These are phyloP conservation scores for Pseudoscleropodium purum DNA, from an alignment of 225 moss, liverwort and hornwort species.

Conservation along the genomic window DNA sequence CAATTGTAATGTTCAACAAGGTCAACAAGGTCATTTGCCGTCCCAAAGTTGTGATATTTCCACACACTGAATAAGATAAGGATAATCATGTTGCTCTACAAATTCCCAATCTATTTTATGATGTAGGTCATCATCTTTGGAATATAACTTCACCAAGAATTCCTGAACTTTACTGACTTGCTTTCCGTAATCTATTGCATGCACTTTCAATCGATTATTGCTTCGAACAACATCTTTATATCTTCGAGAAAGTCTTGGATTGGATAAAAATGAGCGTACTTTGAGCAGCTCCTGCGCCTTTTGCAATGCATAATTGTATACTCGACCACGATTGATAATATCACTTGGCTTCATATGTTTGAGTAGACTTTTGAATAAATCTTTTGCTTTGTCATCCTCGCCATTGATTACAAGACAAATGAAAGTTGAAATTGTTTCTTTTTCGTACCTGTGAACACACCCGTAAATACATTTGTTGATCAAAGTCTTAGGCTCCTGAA, in stretches of 20 bases:
- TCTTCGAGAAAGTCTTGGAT: neutral
- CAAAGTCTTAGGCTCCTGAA: rapidly evolving
- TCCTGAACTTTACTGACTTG: neutral
- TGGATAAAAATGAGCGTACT: neutral
- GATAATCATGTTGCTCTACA: neutral
- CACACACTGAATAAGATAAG: neutral
- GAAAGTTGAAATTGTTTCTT: neutral
- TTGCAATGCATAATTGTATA: neutral
- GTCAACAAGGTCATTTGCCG: no score
- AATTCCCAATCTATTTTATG: neutral
- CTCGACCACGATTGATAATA: neutral
- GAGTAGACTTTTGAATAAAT: neutral
- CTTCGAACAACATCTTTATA: neutral
- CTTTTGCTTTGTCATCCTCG: neutral
- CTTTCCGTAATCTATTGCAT: neutral
- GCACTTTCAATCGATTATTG: rapidly evolving
- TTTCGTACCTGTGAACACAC: neutral
- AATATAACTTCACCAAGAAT: neutral
- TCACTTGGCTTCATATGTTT: neutral
- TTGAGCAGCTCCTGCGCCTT: rapidly evolving
- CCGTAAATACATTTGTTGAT: neutral
- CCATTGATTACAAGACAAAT: neutral
- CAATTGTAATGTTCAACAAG: rapidly evolving
- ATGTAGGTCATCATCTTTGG: neutral
- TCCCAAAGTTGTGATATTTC: no score